phyloP scores from a whole-genome alignment of 495 filamentous ascomycete genomes.

The Physcia stellaris region DNA sequence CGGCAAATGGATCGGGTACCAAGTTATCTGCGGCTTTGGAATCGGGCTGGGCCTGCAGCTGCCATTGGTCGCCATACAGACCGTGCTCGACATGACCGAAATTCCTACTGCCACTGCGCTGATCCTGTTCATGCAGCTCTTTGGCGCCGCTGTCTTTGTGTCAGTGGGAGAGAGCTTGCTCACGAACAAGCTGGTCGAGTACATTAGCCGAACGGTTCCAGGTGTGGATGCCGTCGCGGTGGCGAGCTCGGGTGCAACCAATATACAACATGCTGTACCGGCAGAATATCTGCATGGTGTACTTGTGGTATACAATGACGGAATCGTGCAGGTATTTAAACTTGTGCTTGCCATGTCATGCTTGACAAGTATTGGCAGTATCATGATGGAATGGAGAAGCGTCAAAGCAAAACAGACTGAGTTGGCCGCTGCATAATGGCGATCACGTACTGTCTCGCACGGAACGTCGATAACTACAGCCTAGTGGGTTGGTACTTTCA shows the following conservation, averaged over 20 bases:
- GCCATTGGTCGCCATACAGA: conserved; percentile 17
- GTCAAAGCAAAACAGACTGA: conserved; percentile 4
- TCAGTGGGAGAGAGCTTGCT: conserved; percentile 38
- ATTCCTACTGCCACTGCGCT: conserved; percentile 36
- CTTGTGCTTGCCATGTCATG: conserved; percentile 30
- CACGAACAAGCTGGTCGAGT: conserved; percentile 27
- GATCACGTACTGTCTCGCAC: too few relatives aligned
- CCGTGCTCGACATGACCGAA: conserved; percentile 34
- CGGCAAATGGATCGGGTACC: conserved; percentile 16
- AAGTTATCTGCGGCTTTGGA: conserved; percentile 42
- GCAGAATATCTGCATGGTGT: conserved; percentile 22
- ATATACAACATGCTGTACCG: conserved; percentile 25
- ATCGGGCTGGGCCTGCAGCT: conserved; percentile 33
- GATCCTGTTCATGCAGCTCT: conserved; percentile 43
- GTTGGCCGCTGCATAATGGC: too few relatives aligned
- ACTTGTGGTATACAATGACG: conserved; percentile 36
- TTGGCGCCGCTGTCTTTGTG: conserved; percentile 43
- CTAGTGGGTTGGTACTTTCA: too few relatives aligned
- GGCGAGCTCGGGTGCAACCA: conserved; percentile 23
- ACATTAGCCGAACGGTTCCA: conserved; percentile 10
- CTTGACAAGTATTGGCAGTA: conserved; percentile 26
- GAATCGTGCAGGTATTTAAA: conserved; percentile 32
- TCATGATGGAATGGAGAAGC: conserved; percentile 37
- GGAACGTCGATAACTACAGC: too few relatives aligned
- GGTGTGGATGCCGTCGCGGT: neutral